Evolutionary conservation across 2,329 filamentous ascomycete species (phyloP), one percentile per base, ranked within the genome.

Genomic region (Sarocladium brachiariae): DNA sequence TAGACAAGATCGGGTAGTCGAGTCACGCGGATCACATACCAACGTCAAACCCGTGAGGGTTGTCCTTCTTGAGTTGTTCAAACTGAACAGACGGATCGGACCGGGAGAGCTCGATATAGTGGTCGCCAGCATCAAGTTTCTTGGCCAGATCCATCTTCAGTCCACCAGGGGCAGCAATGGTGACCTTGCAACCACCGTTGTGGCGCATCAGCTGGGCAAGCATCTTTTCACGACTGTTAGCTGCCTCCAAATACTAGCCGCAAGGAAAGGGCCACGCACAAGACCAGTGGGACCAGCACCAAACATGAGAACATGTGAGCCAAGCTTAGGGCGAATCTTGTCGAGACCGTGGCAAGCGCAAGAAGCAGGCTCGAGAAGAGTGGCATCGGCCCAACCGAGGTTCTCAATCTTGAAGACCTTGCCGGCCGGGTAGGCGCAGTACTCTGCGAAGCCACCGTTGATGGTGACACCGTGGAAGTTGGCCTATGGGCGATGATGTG

Each of bases 21-120:
- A n/a, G 4, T 16, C 4, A 11, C 9, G 8, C n/a, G 52, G 23
- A 38, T 9, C 51, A 25, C 65, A 53, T 59, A 67, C 71, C 82
- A 55, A 87, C 81, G 57, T 89, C 84, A 61, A 89, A 89, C 3
- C 85, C 85, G 59, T 87, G 81, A 0, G 84, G 83, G 65, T 88
- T 81, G 41, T 81, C 75, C 37, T 70, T 67, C 69, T 81, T 82
- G 54, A 89, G 68, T 59, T 81, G 70, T 39, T 76, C 69, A 64
- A 86, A 84, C 60, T 86, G 81, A 14, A 72, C 74, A 33, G 71
- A 66, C 5, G 81, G 74, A 55, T 82, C 71, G 57, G 69, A 68
- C 60, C 74, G 74, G 53, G 74, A 76, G 43, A 81, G 71, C 58
- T 76, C 70, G 46, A 81, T 63, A 59, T 78, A 81, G 50, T 68